Percentiles rank a stretch among this genome's conserved stretches.
Conservation (phyloP, 1,284 basidiomycete genomes). For the Limonomyces culmigenus region DNA sequence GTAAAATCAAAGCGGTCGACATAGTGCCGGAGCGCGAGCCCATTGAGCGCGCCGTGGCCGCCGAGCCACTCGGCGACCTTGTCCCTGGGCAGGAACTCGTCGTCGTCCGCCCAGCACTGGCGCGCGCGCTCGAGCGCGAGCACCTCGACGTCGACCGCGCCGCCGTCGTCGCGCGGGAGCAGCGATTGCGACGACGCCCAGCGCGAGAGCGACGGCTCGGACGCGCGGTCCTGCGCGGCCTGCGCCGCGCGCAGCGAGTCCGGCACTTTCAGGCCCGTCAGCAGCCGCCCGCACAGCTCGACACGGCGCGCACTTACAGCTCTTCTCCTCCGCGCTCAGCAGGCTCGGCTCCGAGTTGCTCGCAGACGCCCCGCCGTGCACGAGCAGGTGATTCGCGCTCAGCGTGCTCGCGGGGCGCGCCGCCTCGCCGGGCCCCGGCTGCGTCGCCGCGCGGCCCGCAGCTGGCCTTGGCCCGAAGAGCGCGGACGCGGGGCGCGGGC, state of each 20-base stretch:
- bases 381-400: too few species aligned
- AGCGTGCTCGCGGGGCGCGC: too few species aligned
- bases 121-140: constrained; percentile 60
- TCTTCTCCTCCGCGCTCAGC: too few species aligned
- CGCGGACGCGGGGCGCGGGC: constrained; percentile 20
- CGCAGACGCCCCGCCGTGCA: too few species aligned
- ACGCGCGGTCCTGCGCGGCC: too few species aligned
- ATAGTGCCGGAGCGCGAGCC: constrained; percentile 61
- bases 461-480: too few species aligned
- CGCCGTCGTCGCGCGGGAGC: constrained; percentile 24
- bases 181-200: constrained; percentile 27
- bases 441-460: background rate
- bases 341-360: too few species aligned
- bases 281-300: too few species aligned
- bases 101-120: constrained; percentile 80
- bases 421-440: too few species aligned
- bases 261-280: too few species aligned
- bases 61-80: constrained; percentile 96
- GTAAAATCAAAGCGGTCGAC: constrained; percentile 85
- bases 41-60: constrained; percentile 68
- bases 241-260: too few species aligned
- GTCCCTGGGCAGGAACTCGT: constrained; percentile 67
- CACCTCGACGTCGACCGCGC: constrained; percentile 35
- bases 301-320: too few species aligned
- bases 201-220: constrained; percentile 24